A percentile compares a stretch with the other conserved stretches of the same genome.
Evolutionary conservation across 2,329 filamentous ascomycete species (phyloP).

Genomic region (Penicillium palitans): DNA sequence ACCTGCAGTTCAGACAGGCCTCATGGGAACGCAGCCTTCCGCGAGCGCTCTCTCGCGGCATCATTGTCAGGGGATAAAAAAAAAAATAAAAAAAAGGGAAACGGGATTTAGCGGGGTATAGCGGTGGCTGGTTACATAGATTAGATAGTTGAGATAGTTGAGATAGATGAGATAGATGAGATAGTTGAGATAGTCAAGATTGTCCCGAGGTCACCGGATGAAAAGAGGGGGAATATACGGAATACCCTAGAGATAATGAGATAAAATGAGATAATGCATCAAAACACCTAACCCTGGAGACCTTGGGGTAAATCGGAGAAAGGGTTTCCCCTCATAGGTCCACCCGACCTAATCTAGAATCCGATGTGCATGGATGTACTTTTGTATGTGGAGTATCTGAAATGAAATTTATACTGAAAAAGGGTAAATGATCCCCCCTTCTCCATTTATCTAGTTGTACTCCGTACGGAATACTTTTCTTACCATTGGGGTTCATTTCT

Average conservation of each 20-base stretch:
- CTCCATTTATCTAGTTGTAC: not conserved
- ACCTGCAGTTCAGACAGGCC: slow-evolving; percentile 52
- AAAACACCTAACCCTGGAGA: too few relatives aligned
- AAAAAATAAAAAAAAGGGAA: not conserved
- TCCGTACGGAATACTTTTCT: not conserved
- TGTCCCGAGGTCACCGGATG: not conserved
- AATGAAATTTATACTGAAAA: slow-evolving; percentile 9
- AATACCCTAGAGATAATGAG: not conserved
- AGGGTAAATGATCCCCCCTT: slow-evolving; percentile 17
- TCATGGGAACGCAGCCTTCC: slow-evolving; percentile 37
- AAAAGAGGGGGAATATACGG: not conserved
- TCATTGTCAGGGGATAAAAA: slow-evolving; percentile 15
- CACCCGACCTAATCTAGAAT: not conserved
- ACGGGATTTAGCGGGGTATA: slow-evolving; percentile 4
- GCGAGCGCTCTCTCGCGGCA: slow-evolving; percentile 32
- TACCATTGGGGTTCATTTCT: not conserved
- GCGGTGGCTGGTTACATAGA: not conserved
- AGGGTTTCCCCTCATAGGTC: not conserved
- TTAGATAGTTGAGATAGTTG: not conserved
- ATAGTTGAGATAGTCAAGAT: not conserved
- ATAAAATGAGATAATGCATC: not conserved
- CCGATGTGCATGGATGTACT: not conserved
- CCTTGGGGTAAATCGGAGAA: not conserved
- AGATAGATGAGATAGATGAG: too few relatives aligned
- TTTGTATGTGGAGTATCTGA: not conserved